Evolutionary conservation across 78 protist species (phyloP).

Genomic region (Neovahlkampfia damariscottae): DNA sequence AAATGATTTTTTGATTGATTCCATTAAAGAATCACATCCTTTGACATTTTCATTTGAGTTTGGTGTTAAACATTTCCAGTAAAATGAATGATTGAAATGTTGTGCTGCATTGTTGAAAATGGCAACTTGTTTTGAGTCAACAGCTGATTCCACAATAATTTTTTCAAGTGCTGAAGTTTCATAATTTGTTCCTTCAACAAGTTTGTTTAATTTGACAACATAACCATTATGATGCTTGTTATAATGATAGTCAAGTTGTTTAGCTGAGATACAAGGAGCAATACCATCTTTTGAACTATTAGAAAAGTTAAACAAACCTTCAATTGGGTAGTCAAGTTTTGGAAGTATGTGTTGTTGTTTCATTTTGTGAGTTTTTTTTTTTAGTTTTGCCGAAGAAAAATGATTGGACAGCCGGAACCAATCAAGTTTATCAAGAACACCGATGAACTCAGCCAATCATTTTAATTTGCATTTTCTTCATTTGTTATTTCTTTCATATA

Average conservation of each 20-base stretch:
- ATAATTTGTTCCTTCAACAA: slow-evolving; percentile 13
- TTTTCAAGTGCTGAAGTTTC: slow-evolving; percentile 20
- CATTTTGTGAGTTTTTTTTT: too few species aligned
- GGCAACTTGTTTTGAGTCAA: slow-evolving; percentile 11
- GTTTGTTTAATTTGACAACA: slow-evolving; percentile 17
- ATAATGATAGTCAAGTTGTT: slow-evolving; percentile 50
- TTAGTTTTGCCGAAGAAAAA: too few species aligned
- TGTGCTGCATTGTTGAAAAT: slow-evolving; percentile 61
- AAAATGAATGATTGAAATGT: slow-evolving; percentile 48
- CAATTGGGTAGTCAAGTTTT: not conserved
- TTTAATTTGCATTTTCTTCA: too few species aligned
- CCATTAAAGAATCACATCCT: too few species aligned
- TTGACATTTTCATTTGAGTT: slow-evolving; percentile 6
- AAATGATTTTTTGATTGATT: slow-evolving; percentile 14
- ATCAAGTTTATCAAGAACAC: too few species aligned
- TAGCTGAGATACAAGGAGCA: slow-evolving; percentile 24
- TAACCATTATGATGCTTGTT: slow-evolving; percentile 43
- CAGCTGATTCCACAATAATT: not conserved
- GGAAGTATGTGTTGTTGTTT: not conserved
- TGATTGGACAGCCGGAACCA: too few species aligned
- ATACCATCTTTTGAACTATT: too few species aligned
- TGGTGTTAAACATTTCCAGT: slow-evolving; percentile 40
- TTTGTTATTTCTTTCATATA: too few species aligned
- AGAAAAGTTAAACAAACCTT: too few species aligned
- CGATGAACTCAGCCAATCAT: too few species aligned